A percentile compares a stretch with the other conserved stretches of the same genome.
phyloP scores from a whole-genome alignment of 1,139 yeast genomes.

The Schizosaccharomyces versatilis region DNA sequence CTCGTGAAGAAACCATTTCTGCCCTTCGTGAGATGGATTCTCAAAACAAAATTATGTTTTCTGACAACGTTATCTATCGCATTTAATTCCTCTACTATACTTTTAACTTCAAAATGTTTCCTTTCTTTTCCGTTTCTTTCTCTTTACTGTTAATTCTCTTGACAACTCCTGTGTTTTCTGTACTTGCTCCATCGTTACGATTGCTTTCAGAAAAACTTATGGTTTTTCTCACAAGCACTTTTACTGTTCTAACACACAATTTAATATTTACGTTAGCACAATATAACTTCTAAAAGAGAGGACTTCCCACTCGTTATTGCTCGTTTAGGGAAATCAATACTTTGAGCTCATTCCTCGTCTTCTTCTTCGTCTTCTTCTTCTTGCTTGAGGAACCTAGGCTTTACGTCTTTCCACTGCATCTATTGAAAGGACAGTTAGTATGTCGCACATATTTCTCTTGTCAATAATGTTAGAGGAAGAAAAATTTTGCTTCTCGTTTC shows the following conservation, averaged over 20 bases:
- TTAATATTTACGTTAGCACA: background rate
- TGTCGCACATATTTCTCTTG: too few species aligned
- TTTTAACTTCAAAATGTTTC: background rate
- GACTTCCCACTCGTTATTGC: background rate
- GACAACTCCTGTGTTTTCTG: background rate
- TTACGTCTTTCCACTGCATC: background rate
- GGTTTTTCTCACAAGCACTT: background rate
- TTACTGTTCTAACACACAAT: background rate
- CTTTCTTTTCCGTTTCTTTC: background rate
- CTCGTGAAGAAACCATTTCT: conserved; percentile 19
- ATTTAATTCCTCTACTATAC: conserved; percentile 4
- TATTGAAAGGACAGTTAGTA: background rate
- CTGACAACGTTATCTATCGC: conserved; percentile 13
- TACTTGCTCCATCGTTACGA: background rate
- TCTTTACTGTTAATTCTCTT: background rate
- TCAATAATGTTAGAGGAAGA: background rate
- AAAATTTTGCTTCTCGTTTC: background rate
- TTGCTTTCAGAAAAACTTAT: background rate
- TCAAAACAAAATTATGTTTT: conserved; percentile 19
- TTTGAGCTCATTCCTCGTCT: background rate
- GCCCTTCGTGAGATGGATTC: conserved; percentile 21
- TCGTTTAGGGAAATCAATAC: background rate
- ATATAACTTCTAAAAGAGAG: background rate
- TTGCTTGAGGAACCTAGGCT: conserved; percentile 1
- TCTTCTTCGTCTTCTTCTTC: conserved; percentile 1